Evolutionary conservation across 768 basidiomycete genomes (phyloP).

Genomic region (Russula earlei): DNA sequence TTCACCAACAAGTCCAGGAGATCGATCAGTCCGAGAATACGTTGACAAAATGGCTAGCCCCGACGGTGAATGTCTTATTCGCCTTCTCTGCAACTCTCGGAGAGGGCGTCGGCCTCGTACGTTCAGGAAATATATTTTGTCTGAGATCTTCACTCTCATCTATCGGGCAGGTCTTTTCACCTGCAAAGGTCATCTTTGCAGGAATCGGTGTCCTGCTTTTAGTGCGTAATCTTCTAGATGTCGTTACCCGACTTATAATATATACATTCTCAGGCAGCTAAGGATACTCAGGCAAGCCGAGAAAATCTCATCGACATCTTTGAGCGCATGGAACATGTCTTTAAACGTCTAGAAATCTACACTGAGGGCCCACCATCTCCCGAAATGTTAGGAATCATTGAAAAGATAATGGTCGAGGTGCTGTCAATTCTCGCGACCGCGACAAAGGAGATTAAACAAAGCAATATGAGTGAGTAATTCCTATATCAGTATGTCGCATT

Average conservation of each 20-base stretch:
- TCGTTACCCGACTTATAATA: no score
- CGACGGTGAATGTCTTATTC: constrained; percentile 1
- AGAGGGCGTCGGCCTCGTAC: neutral
- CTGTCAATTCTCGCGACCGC: no score
- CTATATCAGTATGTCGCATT: neutral
- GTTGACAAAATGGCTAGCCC: constrained; percentile 20
- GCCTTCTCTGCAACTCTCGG: neutral
- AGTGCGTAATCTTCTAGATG: neutral
- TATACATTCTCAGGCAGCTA: neutral
- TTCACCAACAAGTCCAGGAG: no score
- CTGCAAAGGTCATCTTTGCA: neutral
- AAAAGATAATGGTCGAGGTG: no score
- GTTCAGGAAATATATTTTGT: no score
- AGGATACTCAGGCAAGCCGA: neutral
- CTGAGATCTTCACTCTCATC: neutral
- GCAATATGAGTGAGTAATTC: no score
- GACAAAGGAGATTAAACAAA: no score
- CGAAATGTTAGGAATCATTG: no score
- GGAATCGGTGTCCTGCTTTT: neutral
- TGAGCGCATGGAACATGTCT: no score
- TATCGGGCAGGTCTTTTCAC: neutral
- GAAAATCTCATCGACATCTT: no score
- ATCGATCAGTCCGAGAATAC: neutral
- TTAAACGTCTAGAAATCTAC: no score
- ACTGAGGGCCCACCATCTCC: no score